Base-by-base conservation (phyloP, 495 filamentous ascomycete species). In the Aspergillus hancockii region DNA sequence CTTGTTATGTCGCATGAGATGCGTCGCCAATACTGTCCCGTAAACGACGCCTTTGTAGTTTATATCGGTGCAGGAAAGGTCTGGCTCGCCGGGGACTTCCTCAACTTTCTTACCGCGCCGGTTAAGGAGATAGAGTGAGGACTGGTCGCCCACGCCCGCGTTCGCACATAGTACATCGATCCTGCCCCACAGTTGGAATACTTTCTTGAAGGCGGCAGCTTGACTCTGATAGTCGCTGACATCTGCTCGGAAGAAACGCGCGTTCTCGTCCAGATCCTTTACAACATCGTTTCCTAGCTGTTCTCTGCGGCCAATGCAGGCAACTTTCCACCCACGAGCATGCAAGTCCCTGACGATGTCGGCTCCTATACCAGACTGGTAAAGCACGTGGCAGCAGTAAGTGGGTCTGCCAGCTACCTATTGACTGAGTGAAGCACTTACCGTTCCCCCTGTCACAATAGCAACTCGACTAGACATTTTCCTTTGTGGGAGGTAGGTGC, bases 21-120 rank as follows among this genome's bases (percentile, higher is more conserved):
- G 69, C n/a, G 60, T 67, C 4, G 69, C 69, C 31, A 72, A 41
- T 28, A 66, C 63, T 16, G 60, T 66, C 1, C 65, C 63, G 34
- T 72, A 67, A 7, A 72, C 46, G n/a, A 72, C 65, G 0, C 67
- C 67, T 46, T 72, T 70, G 47, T 70, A 72, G 45, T 70, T 64
- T 25, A 65, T 58, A 46, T 72, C 67, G 2, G 67, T 64, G 8
- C 64, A 59, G 3, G 57, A 64, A 4, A 63, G 45, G n/a, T 72
- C 65, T 2, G 69, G 69, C 8, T 55, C 56, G 5, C 65, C 56
- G 9, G 69, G 69, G 12, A 72, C 49, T n/a, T 72, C 63, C 8
- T 68, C 63, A 13, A 65, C 52, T 12, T 16, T 31, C 31, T 16
- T 60, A 61, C 22, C 57, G 21, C 36, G 32, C 58, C 47, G 52